Evolutionary conservation across 768 basidiomycete species (phyloP).

Genomic region (Gloeopeniophorella convolvens): DNA sequence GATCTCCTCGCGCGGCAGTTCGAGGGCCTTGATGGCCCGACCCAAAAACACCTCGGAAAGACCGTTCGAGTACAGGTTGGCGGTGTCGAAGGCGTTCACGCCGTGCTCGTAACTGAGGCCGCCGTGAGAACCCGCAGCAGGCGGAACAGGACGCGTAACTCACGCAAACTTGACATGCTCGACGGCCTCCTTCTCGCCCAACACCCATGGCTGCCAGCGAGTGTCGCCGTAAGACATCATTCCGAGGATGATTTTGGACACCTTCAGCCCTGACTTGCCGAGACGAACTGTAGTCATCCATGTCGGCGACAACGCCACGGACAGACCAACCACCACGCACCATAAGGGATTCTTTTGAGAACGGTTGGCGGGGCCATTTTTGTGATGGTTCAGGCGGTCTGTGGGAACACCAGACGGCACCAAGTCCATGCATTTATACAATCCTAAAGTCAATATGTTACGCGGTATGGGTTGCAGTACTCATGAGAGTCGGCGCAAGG

Average conservation of each 20-base stretch:
- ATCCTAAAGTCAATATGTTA: no score
- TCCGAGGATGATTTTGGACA: conserved; percentile 61
- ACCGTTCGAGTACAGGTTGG: conserved; percentile 33
- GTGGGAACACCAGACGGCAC: no score
- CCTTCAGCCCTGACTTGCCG: conserved; percentile 51
- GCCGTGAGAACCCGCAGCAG: conserved; percentile 13
- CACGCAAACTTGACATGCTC: conserved; percentile 25
- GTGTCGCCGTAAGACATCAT: conserved; percentile 50
- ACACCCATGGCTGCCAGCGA: conserved; percentile 29
- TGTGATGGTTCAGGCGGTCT: no score
- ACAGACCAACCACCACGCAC: neutral
- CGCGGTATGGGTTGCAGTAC: no score
- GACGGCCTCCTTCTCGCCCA: conserved; percentile 25
- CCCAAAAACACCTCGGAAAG: conserved; percentile 35
- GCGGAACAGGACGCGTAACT: conserved; percentile 13
- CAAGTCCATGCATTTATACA: no score
- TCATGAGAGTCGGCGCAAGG: no score
- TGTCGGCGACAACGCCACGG: neutral
- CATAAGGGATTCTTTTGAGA: conserved; percentile 10
- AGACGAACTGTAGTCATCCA: conserved; percentile 21
- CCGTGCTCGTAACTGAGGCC: conserved; percentile 45
- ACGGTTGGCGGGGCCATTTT: conserved; percentile 1
- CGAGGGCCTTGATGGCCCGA: conserved; percentile 32
- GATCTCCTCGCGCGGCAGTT: conserved; percentile 35
- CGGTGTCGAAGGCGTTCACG: conserved; percentile 57